Evolutionary conservation across 2,329 filamentous ascomycete genomes (phyloP), one percentile per base, ranked within the genome.

Genomic region (Diaporthe capsici): DNA sequence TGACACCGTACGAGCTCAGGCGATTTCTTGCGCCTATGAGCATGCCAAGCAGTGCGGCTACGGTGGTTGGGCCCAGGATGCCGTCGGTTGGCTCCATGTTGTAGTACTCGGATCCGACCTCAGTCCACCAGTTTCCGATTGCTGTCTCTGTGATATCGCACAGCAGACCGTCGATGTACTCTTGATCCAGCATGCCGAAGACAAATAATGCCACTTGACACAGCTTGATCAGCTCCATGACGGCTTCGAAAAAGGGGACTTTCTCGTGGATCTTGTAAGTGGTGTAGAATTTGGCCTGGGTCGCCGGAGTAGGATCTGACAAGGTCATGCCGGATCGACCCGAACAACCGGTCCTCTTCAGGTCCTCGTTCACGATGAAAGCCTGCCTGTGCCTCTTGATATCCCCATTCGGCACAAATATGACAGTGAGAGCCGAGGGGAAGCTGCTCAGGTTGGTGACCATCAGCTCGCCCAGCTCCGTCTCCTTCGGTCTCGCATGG

Each of bases 121-220:
- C 95, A 1, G 94, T 93, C 97, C 97, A 98, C 97, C 97, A 99
- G 83, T 98, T 94, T 77, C 93, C 93, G 80, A 98, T 92, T 2
- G 96, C 95, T 77, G 90, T 93, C 83, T 99, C 97, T 0, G 97
- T 98, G 58, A 97, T 89, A 85, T 99, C 97, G 83, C 97, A 99
- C 4, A 99, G 89, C 34, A 98, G 86, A 0, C 97, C 97, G 81
- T 99, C 97, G 10, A 95, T 94, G 82, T 98, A 98, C 78, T 96
- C 94, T 42, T 93, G 90, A n/a, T 94, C 93, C 8, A 98, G 87
- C 82, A 96, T 95, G 72, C 93, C 94, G 84, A 98, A 99, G 76
- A 98, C 87, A 81, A 94, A 93, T 76, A 99, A 86, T 0, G 97
- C 95, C 47, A 95, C 91, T 83, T 99, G 97, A 79, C 96, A 98